Evolutionary conservation across 1,284 basidiomycete genomes (phyloP).

Genomic region (Kwoniella shivajii): DNA sequence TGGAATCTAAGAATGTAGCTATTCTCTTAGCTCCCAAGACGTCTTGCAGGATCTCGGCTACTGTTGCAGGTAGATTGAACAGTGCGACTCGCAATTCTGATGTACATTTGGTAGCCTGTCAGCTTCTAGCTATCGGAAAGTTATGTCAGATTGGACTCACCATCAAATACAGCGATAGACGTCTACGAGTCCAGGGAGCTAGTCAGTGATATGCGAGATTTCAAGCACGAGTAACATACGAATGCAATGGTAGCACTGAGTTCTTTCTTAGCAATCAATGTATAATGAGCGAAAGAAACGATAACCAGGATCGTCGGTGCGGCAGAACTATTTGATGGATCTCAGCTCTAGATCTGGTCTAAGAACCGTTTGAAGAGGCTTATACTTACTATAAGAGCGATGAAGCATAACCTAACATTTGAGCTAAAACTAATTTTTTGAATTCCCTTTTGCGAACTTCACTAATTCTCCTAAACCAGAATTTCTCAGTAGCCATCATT

Average conservation of each 20-base stretch:
- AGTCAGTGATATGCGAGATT: background rate
- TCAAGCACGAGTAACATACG: conserved; percentile 29
- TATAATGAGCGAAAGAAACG: conserved; percentile 62
- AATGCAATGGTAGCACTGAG: conserved; percentile 83
- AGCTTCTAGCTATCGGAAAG: background rate
- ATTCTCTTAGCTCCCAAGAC: conserved; percentile 34
- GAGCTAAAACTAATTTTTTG: conserved; percentile 64
- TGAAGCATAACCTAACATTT: conserved; percentile 21
- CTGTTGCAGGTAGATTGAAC: conserved; percentile 20
- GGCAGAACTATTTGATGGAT: conserved; percentile 35
- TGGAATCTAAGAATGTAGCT: conserved; percentile 23
- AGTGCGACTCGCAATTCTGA: conserved; percentile 32
- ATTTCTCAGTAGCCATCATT: conserved; percentile 90
- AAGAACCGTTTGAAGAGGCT: background rate
- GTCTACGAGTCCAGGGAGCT: conserved; percentile 54
- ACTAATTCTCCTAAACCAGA: conserved; percentile 76
- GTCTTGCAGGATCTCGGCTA: conserved; percentile 31
- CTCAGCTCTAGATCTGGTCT: too few species aligned
- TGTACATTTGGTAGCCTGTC: background rate
- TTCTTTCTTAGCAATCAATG: conserved; percentile 59
- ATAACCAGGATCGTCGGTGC: conserved; percentile 46
- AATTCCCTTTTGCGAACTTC: conserved; percentile 73
- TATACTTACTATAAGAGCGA: conserved; percentile 35
- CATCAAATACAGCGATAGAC: conserved; percentile 67
- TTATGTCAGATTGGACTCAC: conserved; percentile 5